A percentile compares a stretch with the other conserved stretches of the same genome.
These are phyloP conservation scores for Diaporthe citriasiana DNA, from an alignment of 2,329 filamentous ascomycete genomes.

Conservation along the genomic window DNA sequence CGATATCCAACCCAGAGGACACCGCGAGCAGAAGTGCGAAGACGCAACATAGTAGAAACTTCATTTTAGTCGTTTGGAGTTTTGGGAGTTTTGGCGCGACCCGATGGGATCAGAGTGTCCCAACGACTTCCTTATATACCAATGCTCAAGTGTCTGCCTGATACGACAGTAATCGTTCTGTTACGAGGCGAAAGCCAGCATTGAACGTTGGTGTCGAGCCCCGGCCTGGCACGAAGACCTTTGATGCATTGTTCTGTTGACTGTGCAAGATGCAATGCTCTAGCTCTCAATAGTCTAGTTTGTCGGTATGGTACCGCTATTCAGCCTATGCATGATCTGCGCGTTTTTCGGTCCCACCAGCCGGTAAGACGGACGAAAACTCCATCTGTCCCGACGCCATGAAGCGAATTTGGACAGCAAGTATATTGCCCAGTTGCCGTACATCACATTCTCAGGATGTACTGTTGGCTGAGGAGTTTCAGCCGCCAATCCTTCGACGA, in stretches of 20 bases:
- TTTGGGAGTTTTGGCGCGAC: neutral
- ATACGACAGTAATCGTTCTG: neutral
- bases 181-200: neutral
- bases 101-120: neutral
- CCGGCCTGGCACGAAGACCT: neutral
- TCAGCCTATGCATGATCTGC: conserved; percentile 1
- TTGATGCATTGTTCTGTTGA: neutral
- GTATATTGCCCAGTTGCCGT: neutral
- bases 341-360: neutral
- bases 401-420: neutral
- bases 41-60: neutral
- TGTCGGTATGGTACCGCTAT: conserved; percentile 17
- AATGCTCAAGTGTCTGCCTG: neutral
- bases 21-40: neutral
- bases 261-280: neutral
- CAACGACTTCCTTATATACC: neutral
- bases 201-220: neutral
- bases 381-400: neutral
- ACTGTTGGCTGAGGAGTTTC: neutral
- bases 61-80: neutral
- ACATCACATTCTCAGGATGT: neutral
- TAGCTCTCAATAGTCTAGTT: conserved; percentile 15
- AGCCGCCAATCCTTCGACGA: neutral
- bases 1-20: neutral
- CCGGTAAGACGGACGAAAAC: neutral